phyloP scores from a whole-genome alignment of 2,329 filamentous ascomycete species.

The Cytospora piceicola region DNA sequence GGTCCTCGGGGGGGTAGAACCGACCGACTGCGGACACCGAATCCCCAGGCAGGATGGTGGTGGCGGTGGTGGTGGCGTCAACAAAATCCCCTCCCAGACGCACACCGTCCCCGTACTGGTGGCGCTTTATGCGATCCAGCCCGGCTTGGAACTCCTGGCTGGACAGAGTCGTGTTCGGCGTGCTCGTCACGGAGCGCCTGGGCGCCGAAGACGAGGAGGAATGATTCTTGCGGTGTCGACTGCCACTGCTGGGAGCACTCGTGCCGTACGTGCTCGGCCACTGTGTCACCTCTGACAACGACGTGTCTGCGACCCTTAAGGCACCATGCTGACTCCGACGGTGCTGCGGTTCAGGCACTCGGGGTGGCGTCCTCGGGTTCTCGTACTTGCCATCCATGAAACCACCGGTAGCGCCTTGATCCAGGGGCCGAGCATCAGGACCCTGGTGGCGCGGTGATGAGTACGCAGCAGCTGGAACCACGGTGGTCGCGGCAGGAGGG shows the following conservation, averaged over 20 bases:
- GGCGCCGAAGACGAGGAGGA: background rate
- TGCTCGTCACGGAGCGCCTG: background rate
- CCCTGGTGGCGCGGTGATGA: background rate
- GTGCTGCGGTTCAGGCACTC: background rate
- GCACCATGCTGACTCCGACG: background rate
- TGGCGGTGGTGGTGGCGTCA: background rate
- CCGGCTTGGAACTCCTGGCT: conserved; percentile 11
- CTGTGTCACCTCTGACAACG: background rate
- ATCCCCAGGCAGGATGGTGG: conserved; percentile 11
- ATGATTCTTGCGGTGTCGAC: background rate
- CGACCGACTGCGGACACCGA: conserved; percentile 14
- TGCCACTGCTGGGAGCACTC: background rate
- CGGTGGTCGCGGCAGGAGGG: conserved; percentile 11
- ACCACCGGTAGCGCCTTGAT: background rate
- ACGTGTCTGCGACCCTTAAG: background rate
- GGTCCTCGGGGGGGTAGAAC: background rate
- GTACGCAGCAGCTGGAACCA: background rate
- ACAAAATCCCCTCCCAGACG: background rate
- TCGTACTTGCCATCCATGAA: background rate
- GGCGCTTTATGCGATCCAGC: conserved; percentile 1
- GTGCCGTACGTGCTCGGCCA: conserved; percentile 6
- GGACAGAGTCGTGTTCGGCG: conserved; percentile 1
- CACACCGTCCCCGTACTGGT: background rate
- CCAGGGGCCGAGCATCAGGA: background rate
- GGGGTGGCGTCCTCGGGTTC: conserved; percentile 3